phyloP scores from a whole-genome alignment of 805 yeast genomes.

The Isabelozyma gotoi region DNA sequence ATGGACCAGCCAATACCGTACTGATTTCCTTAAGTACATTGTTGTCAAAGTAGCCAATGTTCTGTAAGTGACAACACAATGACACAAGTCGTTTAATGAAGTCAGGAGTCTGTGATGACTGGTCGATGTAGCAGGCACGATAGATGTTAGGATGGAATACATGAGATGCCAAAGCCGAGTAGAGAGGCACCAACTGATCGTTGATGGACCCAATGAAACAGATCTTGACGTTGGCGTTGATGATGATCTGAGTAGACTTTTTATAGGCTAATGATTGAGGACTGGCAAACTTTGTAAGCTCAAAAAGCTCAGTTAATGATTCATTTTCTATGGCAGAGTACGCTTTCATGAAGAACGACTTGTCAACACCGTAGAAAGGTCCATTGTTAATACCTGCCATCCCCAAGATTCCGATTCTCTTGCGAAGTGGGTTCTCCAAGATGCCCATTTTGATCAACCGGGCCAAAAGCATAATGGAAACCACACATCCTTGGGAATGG shows the following conservation, averaged over 20 bases:
- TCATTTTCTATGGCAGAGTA: constrained; percentile 89
- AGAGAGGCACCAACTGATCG: constrained; percentile 91
- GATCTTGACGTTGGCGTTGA: constrained; percentile 71
- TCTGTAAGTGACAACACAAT: constrained; percentile 70
- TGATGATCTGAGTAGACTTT: constrained; percentile 62
- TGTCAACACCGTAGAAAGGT: constrained; percentile 89
- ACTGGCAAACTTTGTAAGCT: constrained; percentile 76
- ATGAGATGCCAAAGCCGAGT: constrained; percentile 82
- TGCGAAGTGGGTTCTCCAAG: constrained; percentile 35
- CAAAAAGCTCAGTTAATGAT: constrained; percentile 81
- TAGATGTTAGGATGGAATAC: constrained; percentile 86
- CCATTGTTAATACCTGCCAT: constrained; percentile 98
- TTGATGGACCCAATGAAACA: constrained; percentile 86
- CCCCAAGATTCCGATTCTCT: constrained; percentile 70
- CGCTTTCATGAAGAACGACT: constrained; percentile 78
- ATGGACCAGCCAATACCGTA: constrained; percentile 71
- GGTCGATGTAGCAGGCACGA: constrained; percentile 87
- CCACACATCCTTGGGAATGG: constrained; percentile 96
- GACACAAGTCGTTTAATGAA: constrained; percentile 76
- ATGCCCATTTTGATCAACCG: constrained; percentile 60
- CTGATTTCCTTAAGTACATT: constrained; percentile 85
- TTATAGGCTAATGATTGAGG: constrained; percentile 69
- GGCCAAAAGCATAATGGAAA: constrained; percentile 76
- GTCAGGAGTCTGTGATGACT: constrained; percentile 71
- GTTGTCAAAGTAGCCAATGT: constrained; percentile 79